Evolutionary conservation across 139 green algal species (phyloP).

Genomic region (Chlorella sp.): DNA sequence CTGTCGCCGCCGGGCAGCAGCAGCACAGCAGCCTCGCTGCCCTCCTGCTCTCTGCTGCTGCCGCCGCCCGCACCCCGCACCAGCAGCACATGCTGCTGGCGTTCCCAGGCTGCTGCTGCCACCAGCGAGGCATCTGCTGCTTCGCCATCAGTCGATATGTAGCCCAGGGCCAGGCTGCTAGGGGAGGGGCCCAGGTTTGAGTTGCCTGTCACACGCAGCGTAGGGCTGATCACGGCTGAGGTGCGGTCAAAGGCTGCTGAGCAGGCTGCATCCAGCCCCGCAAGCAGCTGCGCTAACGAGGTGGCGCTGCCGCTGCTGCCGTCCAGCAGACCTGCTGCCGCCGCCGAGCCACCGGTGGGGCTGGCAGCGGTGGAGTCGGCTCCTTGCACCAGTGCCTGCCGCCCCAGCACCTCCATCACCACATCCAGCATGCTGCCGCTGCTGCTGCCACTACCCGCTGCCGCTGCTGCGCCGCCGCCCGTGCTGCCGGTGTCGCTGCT

Average conservation of each 20-base stretch:
- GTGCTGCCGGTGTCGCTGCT: background rate
- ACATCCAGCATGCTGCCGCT: slow-evolving; percentile 16
- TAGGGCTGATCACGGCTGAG: background rate
- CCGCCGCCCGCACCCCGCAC: background rate
- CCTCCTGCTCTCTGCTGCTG: background rate
- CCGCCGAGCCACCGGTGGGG: background rate
- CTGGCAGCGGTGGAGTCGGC: slow-evolving; percentile 19
- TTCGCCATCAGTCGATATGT: background rate
- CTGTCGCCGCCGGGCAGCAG: background rate
- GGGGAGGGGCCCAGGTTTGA: background rate
- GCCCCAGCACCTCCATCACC: slow-evolving; percentile 17
- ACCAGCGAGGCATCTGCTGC: background rate
- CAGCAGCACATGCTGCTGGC: slow-evolving; percentile 21
- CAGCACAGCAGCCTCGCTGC: slow-evolving; percentile 6
- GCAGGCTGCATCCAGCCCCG: background rate
- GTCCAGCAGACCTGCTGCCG: background rate
- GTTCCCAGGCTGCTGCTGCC: slow-evolving; percentile 14
- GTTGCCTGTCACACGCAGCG: background rate
- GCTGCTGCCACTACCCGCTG: background rate
- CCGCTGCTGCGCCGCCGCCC: background rate
- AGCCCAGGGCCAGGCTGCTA: background rate
- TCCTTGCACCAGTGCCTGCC: slow-evolving; percentile 1
- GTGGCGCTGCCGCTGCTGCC: background rate
- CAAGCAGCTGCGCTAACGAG: slow-evolving; percentile 6
- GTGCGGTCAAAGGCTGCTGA: background rate